Evolutionary conservation across 2,329 filamentous ascomycete species (phyloP), one percentile per base, ranked within the genome.

Genomic region (Alternaria sp.): DNA sequence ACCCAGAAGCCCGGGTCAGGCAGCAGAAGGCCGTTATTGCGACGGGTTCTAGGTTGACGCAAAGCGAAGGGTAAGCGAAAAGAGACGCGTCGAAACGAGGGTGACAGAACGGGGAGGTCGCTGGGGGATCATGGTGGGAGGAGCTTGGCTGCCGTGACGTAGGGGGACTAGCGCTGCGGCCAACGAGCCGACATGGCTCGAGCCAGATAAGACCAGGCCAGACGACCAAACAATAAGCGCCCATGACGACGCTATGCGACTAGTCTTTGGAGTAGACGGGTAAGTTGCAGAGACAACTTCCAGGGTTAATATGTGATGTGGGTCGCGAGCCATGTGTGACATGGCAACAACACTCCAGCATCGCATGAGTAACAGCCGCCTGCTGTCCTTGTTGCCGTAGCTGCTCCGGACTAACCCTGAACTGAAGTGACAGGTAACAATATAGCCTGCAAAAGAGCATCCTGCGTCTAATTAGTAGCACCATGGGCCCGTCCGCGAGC

Each of bases 391-490:
- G 63, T 60, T 64, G 44, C 43, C 48, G 36, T 51, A 18, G 52
- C 62, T 48, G 59, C 55, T 64, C 65, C 66, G 62, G 64, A 44
- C 46, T 54, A 51, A 54, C 57, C 58, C 43, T 59, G 59, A 55
- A 53, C 56, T 51, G 53, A 57, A 64, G 51, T 22, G 50, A 48
- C 51, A 52, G 56, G 57, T 12, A 30, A 7, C 62, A 69, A 71
- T 70, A 70, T 71, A 64, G 62, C 66, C 67, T 65, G 65, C 71
- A 57, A 59, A 66, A 59, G 67, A 69, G 53, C 51, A 45, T 52
- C 56, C 54, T 75, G 74, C 74, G 74, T 72, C 70, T 75, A 76
- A 68, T 68, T 50, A n/a, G 49, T 43, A 38, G 14, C 44, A 65
- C 46, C 54, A 27, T 53, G 60, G 67, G 57, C 63, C 45, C 58